Base-by-base conservation (phyloP, 495 filamentous ascomycete genomes). In the Daldinia loculata region DNA sequence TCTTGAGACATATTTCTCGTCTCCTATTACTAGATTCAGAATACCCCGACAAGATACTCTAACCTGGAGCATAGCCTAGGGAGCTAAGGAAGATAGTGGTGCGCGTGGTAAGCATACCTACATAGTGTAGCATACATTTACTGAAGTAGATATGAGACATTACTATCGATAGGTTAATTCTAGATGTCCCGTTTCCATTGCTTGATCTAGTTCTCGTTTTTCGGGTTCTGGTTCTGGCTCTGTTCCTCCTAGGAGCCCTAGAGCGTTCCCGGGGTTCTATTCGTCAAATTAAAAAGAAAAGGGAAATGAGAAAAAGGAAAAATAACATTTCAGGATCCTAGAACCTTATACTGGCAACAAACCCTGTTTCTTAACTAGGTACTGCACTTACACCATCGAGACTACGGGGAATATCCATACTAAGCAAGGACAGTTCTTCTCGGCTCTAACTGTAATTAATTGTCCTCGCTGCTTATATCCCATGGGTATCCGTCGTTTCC, bases 21-120 rank as follows among this genome's bases (percentile, higher is more conserved):
- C 60, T 77, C 63, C 65, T 45, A 70, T 76, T 76, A 77, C 75
- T 74, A 24, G 14, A 74, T 77, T 74, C 36, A 77, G 75, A 75
- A 74, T 30, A 60, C 53, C 61, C 66, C 65, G 66, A 71, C 29
- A 52, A 55, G 34, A 70, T 61, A 63, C 68, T 65, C 50, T 58
- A 56, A 43, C 48, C 38, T 41, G 62, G 63, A 51, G 57, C 63
- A 61, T 74, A 65, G 65, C 71, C 50, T 57, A 26, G 11, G 9
- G n/a, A 57, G 55, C 32, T 51, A 27, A 50, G 39, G 17, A 64
- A 63, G 48, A 59, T 45, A 0, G 17, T 55, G 64, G 64, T 32
- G 64, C 43, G 43, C 7, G 43, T 48, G 8, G 19, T 48, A 24
- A 48, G 19, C 17, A 48, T 48, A 24, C 43, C 24, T 22, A 24